These are phyloP conservation scores for Verbena officinalis DNA, from an alignment of 257 asterid species.

Conservation along the genomic window DNA sequence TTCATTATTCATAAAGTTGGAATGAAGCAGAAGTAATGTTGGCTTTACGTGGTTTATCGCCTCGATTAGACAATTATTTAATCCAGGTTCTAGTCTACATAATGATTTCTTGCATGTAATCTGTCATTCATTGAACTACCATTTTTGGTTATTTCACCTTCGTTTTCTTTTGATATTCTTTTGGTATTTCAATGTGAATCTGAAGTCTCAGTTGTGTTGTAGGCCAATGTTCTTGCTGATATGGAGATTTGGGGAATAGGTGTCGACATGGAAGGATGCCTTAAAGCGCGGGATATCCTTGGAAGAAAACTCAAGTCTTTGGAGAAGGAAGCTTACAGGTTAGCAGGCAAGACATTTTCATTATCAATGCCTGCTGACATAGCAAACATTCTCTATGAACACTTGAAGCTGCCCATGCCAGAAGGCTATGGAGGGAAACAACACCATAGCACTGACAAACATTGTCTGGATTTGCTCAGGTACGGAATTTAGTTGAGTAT, in stretches of 20 bases:
- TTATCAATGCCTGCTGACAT: constrained; percentile 88
- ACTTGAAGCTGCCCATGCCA: constrained; percentile 89
- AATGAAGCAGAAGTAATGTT: not conserved
- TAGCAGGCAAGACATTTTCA: constrained; percentile 91
- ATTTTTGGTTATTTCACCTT: not conserved
- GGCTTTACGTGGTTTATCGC: constrained; percentile 1
- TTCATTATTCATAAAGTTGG: not conserved
- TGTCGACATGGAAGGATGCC: constrained; percentile 97
- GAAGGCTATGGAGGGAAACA: constrained; percentile 76
- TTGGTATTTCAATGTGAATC: constrained; percentile 20
- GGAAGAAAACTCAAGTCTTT: constrained; percentile 75
- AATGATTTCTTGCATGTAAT: constrained; percentile 20
- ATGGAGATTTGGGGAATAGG: constrained; percentile 98
- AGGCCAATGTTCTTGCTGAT: constrained; percentile 87
- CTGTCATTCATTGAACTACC: not conserved
- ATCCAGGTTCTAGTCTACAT: constrained; percentile 9
- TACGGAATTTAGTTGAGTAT: constrained; percentile 28
- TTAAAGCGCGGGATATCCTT: constrained; percentile 69
- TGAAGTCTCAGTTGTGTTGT: constrained; percentile 27
- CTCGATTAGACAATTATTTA: constrained; percentile 10
- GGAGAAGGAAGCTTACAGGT: constrained; percentile 80
- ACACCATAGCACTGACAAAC: constrained; percentile 94
- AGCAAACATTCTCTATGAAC: constrained; percentile 85
- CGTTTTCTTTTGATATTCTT: constrained; percentile 3
- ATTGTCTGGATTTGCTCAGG: constrained; percentile 89